Base-by-base conservation (phyloP, 2,329 filamentous ascomycete species). In the Sarocladium kiliense region DNA sequence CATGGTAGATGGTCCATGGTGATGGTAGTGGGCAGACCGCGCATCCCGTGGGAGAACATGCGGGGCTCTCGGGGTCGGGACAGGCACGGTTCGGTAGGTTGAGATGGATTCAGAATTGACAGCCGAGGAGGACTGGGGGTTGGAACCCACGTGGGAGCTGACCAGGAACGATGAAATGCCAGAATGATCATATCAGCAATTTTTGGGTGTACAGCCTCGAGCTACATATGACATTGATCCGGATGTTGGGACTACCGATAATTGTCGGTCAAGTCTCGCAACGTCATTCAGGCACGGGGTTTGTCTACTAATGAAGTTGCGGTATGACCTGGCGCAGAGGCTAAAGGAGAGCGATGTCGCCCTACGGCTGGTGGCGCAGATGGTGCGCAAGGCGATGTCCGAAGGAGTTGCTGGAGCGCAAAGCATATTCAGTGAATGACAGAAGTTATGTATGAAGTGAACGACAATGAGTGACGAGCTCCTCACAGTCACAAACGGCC, bases 271-370 rank as follows among this genome's bases (percentile, higher is more conserved):
- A 27, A n/a, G 23, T 5, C 16, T 25, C 9, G n/a, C 21, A 47
- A 47, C 23, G 44, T 47, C 44, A 47, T 47, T 3, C 9, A 30
- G n/a, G 41, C 36, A 16, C 36, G 41, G n/a, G 41, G 18, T 7
- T 7, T 44, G 41, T 44, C 36, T 39, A 3, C 41, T 12, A 6
- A 44, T 9, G 9, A 25, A 44, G 14, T 7, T 27, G 23, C 19
- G 44, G 18, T 49, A 32, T 27, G 44, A 27, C 6, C n/a, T 49
- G 44, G 26, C 44, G 26, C 16, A 9, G 26, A 30, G 18, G 47
- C 47, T 51, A 51, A 51, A 12, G n/a, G 3, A n/a, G 25, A 32
- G 47, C 47, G 47, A 51, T 51, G 47, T 36, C 19, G 47, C 47
- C 27, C 23, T 34, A 14, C 30, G 16, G 11, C 21, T 36, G 30